phyloP scores from a whole-genome alignment of 495 filamentous ascomycete genomes.

The Choiromyces venosus region DNA sequence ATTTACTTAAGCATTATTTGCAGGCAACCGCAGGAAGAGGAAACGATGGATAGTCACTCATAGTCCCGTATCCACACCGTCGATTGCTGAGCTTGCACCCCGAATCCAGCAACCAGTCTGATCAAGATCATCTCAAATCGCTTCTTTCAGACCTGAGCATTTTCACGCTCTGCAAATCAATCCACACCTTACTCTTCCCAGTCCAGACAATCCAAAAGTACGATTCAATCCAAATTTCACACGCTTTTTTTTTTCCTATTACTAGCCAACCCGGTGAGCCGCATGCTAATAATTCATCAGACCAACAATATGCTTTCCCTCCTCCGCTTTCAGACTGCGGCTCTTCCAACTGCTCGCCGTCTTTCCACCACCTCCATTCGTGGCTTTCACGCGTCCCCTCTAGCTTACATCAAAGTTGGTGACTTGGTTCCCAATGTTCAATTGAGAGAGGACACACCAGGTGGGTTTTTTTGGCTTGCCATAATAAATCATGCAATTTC shows the following conservation, averaged over 20 bases:
- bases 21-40: background rate
- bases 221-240: background rate
- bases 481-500: slow-evolving; percentile 28
- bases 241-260: too few species aligned
- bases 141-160: background rate
- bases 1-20: background rate
- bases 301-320: slow-evolving; percentile 11
- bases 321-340: slow-evolving; percentile 12
- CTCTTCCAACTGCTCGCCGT: background rate
- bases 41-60: background rate
- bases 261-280: background rate
- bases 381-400: slow-evolving; percentile 53
- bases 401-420: slow-evolving; percentile 53
- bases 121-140: background rate
- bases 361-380: slow-evolving; percentile 26
- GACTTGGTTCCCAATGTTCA: slow-evolving; percentile 59
- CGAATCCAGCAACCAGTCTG: background rate
- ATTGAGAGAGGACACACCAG: slow-evolving; percentile 56
- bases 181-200: background rate
- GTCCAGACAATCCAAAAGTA: background rate
- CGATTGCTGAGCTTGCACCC: background rate
- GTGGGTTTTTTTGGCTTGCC: slow-evolving; percentile 10
- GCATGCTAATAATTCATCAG: background rate
- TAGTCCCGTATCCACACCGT: background rate
- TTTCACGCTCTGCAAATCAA: background rate